Base-by-base conservation (phyloP, 306 rosid species). In the Vicia faba region DNA sequence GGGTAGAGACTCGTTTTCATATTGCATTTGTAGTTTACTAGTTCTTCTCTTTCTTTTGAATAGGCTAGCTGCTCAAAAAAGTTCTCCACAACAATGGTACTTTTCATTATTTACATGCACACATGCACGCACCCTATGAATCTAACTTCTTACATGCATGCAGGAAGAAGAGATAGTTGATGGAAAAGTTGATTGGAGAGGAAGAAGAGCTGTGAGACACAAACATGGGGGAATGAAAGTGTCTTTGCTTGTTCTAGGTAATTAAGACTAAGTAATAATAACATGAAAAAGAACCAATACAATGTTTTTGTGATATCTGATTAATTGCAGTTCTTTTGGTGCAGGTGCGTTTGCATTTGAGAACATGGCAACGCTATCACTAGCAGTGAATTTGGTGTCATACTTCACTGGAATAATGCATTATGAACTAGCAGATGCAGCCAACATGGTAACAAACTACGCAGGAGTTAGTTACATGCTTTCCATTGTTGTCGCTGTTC, bases 171-270 rank as follows among this genome's bases (percentile, higher is more conserved):
- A 74, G 49, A 2, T 71, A 33, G 35, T 79, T 70, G 97, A 86
- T 29, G 76, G 72, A 23, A 92, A 89, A 76, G 88, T 92, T 74
- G 98, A 92, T 63, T 92, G 98, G 98, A 89, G 76, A 75, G 95
- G 95, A 86, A 89, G 95, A 67, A 49, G 49, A 41, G 98, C 92
- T 70, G 45, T 80, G 72, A 89, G 71, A 73, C 18, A 81, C 68
- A 81, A 80, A 61, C 96, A 92, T 78, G 98, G 98, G 6, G 98
- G 98, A 36, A 33, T 61, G 35, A 85, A 29, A 76, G 73, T 78
- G 43, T 63, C 89, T 56, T 28, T 81, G 68, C 85, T 89, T 51
- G 31, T 82, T 64, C 80, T 92, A 16, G 88, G 97, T 87, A 51
- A 51, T 23, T 20, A 19, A 51, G 29, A 51, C 31, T 31, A 51